Percentiles rank a stretch among this genome's conserved stretches.
phyloP scores from a whole-genome alignment of 2,329 filamentous ascomycete genomes.

The Hirsutella thompsonii region DNA sequence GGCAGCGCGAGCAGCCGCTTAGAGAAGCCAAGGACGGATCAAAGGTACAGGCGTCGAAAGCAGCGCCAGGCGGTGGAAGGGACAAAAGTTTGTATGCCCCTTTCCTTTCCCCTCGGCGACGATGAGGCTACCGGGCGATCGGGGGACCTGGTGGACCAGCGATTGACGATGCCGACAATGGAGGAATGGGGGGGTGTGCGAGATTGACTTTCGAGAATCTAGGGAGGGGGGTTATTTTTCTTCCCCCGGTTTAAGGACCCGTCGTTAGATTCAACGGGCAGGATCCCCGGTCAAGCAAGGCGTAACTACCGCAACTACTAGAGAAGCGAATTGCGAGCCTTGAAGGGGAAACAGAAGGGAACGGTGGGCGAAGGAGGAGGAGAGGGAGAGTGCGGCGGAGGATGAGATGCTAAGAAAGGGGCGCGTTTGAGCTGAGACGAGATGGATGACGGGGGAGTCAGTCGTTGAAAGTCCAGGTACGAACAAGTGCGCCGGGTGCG shows the following conservation, averaged over 20 bases:
- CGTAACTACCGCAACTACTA: no score
- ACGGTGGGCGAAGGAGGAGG: neutral
- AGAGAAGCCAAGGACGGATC: no score
- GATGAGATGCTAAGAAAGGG: neutral
- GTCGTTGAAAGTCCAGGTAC: no score
- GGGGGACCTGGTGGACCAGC: neutral
- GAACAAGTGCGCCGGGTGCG: no score
- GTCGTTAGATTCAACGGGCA: neutral
- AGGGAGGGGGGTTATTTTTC: no score
- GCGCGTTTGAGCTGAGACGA: neutral
- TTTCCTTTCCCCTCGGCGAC: neutral
- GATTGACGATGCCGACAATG: conserved; percentile 3
- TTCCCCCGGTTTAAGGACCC: no score
- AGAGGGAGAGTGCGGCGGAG: neutral
- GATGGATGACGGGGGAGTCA: neutral
- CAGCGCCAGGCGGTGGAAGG: neutral
- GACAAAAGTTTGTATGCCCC: neutral
- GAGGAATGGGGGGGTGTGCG: conserved; percentile 2
- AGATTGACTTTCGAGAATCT: neutral
- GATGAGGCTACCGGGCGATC: neutral
- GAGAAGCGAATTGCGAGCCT: no score
- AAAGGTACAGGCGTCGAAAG: neutral
- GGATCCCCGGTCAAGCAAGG: neutral
- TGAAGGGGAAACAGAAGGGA: no score
- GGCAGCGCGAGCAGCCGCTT: no score